phyloP scores from a whole-genome alignment of 805 yeast genomes.

The Saturnispora mendoncae region DNA sequence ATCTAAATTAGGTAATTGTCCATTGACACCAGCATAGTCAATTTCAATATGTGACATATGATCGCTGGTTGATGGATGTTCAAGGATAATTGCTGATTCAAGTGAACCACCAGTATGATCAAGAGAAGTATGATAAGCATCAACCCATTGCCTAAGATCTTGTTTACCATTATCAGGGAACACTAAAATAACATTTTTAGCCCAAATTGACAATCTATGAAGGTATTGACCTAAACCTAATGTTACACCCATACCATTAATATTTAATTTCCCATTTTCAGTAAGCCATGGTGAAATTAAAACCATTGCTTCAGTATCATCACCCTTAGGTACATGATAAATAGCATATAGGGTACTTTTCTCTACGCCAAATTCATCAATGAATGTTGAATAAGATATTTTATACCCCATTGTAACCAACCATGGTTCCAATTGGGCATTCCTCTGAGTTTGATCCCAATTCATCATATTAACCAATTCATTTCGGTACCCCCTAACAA shows the following conservation, averaged over 20 bases:
- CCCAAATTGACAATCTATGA: constrained; percentile 85
- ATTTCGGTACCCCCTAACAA: constrained; percentile 73
- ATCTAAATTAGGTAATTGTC: constrained; percentile 92
- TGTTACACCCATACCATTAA: constrained; percentile 72
- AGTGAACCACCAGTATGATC: constrained; percentile 89
- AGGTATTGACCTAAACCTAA: constrained; percentile 73
- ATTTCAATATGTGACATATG: constrained; percentile 67
- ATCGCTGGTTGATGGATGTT: constrained; percentile 57
- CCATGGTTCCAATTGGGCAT: constrained; percentile 46
- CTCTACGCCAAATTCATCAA: constrained; percentile 16
- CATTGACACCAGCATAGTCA: constrained; percentile 81
- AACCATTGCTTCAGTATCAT: constrained; percentile 92
- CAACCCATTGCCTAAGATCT: constrained; percentile 81
- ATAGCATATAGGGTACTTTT: constrained; percentile 53
- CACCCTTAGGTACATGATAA: constrained; percentile 89
- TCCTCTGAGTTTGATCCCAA: constrained; percentile 29
- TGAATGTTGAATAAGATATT: constrained; percentile 36
- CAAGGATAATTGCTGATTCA: constrained; percentile 82
- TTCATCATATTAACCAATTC: constrained; percentile 38
- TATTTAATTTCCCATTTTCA: constrained; percentile 53
- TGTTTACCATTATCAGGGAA: constrained; percentile 63
- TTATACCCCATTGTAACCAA: constrained; percentile 65
- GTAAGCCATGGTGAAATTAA: constrained; percentile 83
- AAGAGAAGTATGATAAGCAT: constrained; percentile 78
- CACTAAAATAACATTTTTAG: constrained; percentile 84